Conservation (phyloP, 2,329 filamentous ascomycete genomes). For the Zymoseptoria ardabiliae region DNA sequence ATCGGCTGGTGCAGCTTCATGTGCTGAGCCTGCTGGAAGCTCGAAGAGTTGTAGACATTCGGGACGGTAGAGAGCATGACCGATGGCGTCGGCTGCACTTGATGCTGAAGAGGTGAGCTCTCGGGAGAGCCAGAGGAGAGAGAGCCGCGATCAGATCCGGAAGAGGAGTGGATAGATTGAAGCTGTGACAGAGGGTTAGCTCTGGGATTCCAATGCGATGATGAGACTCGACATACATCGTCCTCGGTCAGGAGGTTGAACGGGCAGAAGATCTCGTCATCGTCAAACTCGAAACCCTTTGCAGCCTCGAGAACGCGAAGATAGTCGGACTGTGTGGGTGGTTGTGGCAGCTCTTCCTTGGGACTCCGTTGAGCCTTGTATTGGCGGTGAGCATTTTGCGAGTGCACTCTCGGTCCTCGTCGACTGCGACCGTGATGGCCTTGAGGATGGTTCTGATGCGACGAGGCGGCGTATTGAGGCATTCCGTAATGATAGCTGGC, state of each 20-base stretch:
- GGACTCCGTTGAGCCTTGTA: constrained; percentile 70
- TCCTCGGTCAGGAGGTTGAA: constrained; percentile 78
- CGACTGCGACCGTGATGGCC: constrained; percentile 81
- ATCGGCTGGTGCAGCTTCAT: constrained; percentile 87
- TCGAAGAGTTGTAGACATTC: constrained; percentile 39
- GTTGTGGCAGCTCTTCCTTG: constrained; percentile 80
- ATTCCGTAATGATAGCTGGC: constrained; percentile 44
- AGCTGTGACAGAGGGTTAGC: constrained; percentile 51
- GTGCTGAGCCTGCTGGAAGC: constrained; percentile 54
- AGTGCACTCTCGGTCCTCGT: constrained; percentile 70
- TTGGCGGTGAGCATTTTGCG: constrained; percentile 80
- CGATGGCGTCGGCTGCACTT: constrained; percentile 61
- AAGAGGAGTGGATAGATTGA: constrained; percentile 76
- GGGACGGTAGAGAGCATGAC: constrained; percentile 62
- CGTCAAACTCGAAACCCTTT: constrained; percentile 89
- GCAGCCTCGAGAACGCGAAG: constrained; percentile 84
- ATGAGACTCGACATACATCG: constrained; percentile 56
- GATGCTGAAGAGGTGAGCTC: constrained; percentile 82
- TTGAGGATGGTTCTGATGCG: constrained; percentile 53
- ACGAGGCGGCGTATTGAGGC: constrained; percentile 44
- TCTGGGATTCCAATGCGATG: constrained; percentile 17
- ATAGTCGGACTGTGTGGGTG: constrained; percentile 68
- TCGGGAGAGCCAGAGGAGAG: constrained; percentile 90
- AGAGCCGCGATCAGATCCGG: constrained; percentile 85
- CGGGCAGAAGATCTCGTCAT: constrained; percentile 93